phyloP scores from a whole-genome alignment of 805 yeast genomes.

The Blastobotrys muscicola region DNA sequence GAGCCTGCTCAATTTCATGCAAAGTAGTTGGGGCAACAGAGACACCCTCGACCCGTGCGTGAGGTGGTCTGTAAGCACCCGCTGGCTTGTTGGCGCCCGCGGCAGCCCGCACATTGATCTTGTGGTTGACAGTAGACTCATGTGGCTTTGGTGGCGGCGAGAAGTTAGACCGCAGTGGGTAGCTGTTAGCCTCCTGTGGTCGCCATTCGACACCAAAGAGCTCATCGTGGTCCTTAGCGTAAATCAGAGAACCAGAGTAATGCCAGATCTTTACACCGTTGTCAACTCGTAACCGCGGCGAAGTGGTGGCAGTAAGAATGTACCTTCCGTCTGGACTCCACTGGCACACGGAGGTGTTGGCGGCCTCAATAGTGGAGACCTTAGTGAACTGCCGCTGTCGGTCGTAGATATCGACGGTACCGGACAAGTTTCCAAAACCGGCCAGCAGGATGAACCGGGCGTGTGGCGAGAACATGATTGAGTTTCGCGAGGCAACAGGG shows the following conservation, averaged over 20 bases:
- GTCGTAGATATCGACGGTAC: conserved; percentile 90
- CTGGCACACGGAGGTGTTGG: conserved; percentile 92
- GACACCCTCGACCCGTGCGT: conserved; percentile 52
- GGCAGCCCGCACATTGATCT: conserved; percentile 22
- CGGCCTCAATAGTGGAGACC: conserved; percentile 75
- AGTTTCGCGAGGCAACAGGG: conserved; percentile 82
- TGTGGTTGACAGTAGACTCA: conserved; percentile 42
- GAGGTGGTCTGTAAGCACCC: conserved; percentile 97
- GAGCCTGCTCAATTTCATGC: conserved; percentile 18
- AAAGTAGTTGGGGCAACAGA: conserved; percentile 23
- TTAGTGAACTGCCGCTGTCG: conserved; percentile 76
- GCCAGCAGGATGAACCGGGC: conserved; percentile 87
- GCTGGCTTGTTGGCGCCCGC: conserved; percentile 46
- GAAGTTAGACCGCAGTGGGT: conserved; percentile 40
- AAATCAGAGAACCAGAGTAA: conserved; percentile 72
- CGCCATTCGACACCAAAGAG: conserved; percentile 79
- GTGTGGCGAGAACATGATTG: conserved; percentile 87
- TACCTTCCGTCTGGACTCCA: conserved; percentile 98
- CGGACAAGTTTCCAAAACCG: conserved; percentile 97
- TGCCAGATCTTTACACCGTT: conserved; percentile 94
- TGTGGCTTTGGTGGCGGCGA: conserved; percentile 56
- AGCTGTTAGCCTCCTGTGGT: conserved; percentile 46
- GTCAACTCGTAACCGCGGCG: conserved; percentile 95
- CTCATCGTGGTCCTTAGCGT: conserved; percentile 70
- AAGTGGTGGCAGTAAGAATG: conserved; percentile 89